Evolutionary conservation across 2,329 filamentous ascomycete genomes (phyloP).

Genomic region (Metarhizium robertsii): DNA sequence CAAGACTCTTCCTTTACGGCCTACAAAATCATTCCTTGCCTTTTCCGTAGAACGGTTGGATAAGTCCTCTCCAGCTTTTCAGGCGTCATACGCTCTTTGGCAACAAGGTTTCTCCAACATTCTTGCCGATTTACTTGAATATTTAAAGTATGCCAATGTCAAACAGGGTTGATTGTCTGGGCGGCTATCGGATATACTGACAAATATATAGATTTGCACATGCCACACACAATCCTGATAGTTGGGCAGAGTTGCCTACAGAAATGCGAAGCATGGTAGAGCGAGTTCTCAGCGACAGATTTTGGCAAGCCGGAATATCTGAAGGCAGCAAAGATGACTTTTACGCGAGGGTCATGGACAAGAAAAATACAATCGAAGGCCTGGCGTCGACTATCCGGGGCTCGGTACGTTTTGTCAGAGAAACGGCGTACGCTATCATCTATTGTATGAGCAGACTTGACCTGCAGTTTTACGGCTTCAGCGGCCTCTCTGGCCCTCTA

Average conservation of each 20-base stretch:
- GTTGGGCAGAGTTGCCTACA: conserved; percentile 67
- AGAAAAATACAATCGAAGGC: conserved; percentile 82
- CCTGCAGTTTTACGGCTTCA: conserved; percentile 82
- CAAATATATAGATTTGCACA: conserved; percentile 60
- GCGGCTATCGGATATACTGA: background rate
- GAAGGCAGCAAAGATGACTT: conserved; percentile 95
- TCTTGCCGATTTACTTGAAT: conserved; percentile 75
- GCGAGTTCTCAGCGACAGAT: conserved; percentile 82
- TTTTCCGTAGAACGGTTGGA: conserved; percentile 87
- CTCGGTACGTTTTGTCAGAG: conserved; percentile 78
- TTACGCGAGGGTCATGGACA: conserved; percentile 82
- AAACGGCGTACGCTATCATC: conserved; percentile 88
- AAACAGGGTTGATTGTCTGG: background rate
- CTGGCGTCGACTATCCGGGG: conserved; percentile 90
- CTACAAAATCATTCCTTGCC: conserved; percentile 85
- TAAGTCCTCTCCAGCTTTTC: conserved; percentile 61
- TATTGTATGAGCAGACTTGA: conserved; percentile 88
- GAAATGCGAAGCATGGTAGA: conserved; percentile 72
- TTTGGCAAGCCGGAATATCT: conserved; percentile 98
- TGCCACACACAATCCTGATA: conserved; percentile 77
- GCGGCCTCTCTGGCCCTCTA: conserved; percentile 71
- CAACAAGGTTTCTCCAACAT: conserved; percentile 71
- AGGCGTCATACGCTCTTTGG: conserved; percentile 76
- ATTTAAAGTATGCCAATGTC: conserved; percentile 53
- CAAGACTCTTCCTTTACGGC: conserved; percentile 65